phyloP scores from a whole-genome alignment of 495 filamentous ascomycete genomes.

The Neurospora discreta region DNA sequence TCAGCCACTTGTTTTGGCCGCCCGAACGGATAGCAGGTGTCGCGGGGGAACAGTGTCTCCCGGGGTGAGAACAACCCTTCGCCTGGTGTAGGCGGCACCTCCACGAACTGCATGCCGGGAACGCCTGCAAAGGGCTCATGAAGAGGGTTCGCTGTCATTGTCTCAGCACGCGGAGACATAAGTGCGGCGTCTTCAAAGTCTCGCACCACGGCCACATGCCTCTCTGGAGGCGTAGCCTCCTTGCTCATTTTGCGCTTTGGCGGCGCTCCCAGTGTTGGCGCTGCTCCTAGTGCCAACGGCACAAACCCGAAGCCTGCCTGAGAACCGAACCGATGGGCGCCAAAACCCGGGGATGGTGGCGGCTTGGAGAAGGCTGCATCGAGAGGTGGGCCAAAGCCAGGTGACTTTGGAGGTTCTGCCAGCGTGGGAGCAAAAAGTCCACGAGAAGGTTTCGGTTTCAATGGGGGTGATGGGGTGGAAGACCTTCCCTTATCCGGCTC shows the following conservation, averaged over 20 bases:
- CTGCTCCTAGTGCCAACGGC: constrained; percentile 15
- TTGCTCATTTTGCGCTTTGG: constrained; percentile 5
- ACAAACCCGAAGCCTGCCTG: constrained; percentile 23
- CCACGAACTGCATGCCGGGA: constrained; percentile 35
- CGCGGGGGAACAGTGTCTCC: constrained; percentile 38
- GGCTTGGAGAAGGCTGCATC: constrained; percentile 17
- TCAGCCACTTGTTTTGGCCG: constrained; percentile 38
- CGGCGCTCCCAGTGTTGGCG: constrained; percentile 7
- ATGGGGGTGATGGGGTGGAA: constrained; percentile 12
- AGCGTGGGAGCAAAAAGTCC: constrained; percentile 8
- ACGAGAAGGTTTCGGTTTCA: constrained; percentile 22
- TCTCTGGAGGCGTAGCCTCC: constrained; percentile 12
- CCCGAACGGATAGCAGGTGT: constrained; percentile 35
- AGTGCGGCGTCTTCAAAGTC: constrained; percentile 28
- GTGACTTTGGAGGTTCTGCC: constrained; percentile 8
- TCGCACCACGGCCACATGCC: constrained; percentile 19
- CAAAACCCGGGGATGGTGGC: constrained; percentile 32
- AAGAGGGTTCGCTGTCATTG: constrained; percentile 44
- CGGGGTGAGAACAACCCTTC: constrained; percentile 40
- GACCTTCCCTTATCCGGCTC: constrained; percentile 16
- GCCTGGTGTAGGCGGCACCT: constrained; percentile 33
- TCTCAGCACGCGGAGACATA: constrained; percentile 40
- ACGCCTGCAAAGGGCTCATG: constrained; percentile 26
- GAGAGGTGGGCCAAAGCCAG: constrained; percentile 8
- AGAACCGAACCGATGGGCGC: constrained; percentile 22